phyloP scores from a whole-genome alignment of 2,329 filamentous ascomycete genomes.

The Anisogramma anomala region DNA sequence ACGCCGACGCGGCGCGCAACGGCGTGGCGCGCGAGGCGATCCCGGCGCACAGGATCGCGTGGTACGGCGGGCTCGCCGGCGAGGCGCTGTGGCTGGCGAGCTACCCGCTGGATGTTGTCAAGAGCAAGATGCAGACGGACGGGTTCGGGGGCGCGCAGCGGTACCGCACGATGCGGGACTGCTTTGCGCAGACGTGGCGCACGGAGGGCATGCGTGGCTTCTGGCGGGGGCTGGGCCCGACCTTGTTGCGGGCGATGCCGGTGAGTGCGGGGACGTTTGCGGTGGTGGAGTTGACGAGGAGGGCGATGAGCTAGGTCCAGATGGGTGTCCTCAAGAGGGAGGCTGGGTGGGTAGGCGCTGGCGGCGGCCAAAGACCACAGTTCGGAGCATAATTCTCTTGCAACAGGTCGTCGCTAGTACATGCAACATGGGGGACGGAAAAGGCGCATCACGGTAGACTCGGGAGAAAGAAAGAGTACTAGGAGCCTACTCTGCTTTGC shows the following conservation, averaged over 20 bases:
- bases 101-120: constrained; percentile 94
- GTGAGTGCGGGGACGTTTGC: constrained; percentile 97
- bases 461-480: too few relatives aligned
- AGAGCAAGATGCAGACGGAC: constrained; percentile 99
- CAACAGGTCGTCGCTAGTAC: too few relatives aligned
- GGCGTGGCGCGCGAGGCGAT: constrained; percentile 63
- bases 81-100: constrained; percentile 88
- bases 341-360: background rate
- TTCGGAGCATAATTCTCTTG: background rate
- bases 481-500: too few relatives aligned
- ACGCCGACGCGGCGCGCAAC: constrained; percentile 71
- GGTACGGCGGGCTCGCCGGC: constrained; percentile 86
- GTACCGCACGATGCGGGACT: constrained; percentile 77
- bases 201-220: constrained; percentile 72
- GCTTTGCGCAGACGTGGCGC: constrained; percentile 72
- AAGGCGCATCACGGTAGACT: background rate
- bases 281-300: constrained; percentile 59
- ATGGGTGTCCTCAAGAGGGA: background rate
- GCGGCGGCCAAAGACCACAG: background rate
- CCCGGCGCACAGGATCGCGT: constrained; percentile 71
- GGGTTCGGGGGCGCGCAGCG: constrained; percentile 62
- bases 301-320: constrained; percentile 37
- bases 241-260: constrained; percentile 87
- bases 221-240: constrained; percentile 90
- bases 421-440: constrained; percentile 3